These are phyloP conservation scores for Linnemannia schmuckeri DNA, from an alignment of 192 early-diverging fungal species.

Conservation along the genomic window DNA sequence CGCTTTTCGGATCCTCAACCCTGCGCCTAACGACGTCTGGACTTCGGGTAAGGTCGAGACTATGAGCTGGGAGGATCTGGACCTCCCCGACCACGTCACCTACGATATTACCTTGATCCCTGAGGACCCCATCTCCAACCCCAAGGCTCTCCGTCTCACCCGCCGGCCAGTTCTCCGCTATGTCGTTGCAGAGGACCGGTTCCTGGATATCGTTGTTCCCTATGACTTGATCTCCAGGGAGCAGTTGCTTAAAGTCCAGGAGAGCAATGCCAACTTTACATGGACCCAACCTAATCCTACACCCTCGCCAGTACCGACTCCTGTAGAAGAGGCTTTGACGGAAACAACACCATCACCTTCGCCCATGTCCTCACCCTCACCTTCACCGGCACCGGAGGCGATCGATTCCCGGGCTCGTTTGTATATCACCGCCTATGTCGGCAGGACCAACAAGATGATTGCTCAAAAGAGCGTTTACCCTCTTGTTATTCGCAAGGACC, in stretches of 20 bases:
- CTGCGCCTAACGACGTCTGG: constrained; percentile 37
- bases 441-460: constrained; percentile 34
- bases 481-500: constrained; percentile 17
- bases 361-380: neutral
- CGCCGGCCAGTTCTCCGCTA: constrained; percentile 31
- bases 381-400: neutral
- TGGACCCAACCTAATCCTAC: neutral
- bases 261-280: constrained; percentile 7
- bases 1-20: constrained; percentile 25
- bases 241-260: constrained; percentile 34
- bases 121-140: constrained; percentile 28
- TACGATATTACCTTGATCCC: constrained; percentile 33
- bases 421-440: constrained; percentile 33
- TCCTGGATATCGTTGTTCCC: constrained; percentile 26
- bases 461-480: constrained; percentile 33
- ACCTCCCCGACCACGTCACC: constrained; percentile 26
- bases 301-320: neutral
- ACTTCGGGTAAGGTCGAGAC: constrained; percentile 13
- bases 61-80: constrained; percentile 17
- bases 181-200: constrained; percentile 15
- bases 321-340: too few relatives aligned
- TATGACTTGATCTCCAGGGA: constrained; percentile 32
- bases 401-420: constrained; percentile 25
- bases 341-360: neutral
- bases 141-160: constrained; percentile 21